These are phyloP conservation scores for Babjeviella inositovora DNA, from an alignment of 805 yeast genomes.

Conservation along the genomic window DNA sequence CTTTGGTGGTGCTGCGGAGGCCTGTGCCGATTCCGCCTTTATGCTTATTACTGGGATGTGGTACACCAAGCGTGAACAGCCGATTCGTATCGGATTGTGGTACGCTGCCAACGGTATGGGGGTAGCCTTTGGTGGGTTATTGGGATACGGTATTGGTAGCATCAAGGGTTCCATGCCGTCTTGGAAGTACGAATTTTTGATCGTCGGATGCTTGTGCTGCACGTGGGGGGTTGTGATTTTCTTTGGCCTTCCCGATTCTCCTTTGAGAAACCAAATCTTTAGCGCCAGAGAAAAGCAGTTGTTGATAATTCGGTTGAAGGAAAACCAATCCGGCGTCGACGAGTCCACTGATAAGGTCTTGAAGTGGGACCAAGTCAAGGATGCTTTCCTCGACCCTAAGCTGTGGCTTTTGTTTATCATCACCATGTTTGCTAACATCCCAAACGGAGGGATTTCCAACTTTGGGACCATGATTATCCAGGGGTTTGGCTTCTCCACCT, in stretches of 20 bases:
- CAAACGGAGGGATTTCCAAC: constrained; percentile 7
- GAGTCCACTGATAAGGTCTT: constrained; percentile 10
- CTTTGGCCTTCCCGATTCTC: constrained; percentile 9
- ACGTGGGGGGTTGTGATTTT: constrained; percentile 4
- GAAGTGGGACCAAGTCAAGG: constrained; percentile 9
- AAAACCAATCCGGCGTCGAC: constrained; percentile 12
- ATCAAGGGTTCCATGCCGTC: constrained; percentile 7
- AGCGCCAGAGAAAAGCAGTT: constrained; percentile 4
- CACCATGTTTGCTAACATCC: constrained; percentile 4
- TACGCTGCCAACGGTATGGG: constrained; percentile 13
- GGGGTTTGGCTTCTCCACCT: constrained; percentile 4
- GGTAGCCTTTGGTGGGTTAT: constrained; percentile 8
- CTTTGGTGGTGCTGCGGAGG: constrained; percentile 9
- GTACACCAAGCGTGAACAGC: constrained; percentile 12
- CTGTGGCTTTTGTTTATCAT: constrained; percentile 6
- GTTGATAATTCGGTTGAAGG: constrained; percentile 11
- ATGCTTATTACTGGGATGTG: constrained; percentile 15
- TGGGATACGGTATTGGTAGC: constrained; percentile 10
- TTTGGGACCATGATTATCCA: constrained; percentile 6
- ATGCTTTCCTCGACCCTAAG: constrained; percentile 8
- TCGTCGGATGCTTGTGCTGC: constrained; percentile 10
- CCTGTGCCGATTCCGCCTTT: constrained; percentile 13
- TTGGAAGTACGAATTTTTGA: constrained; percentile 9
- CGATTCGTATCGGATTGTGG: constrained; percentile 16
- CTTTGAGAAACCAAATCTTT: constrained; percentile 8